These are phyloP conservation scores for Rhizophora mangle DNA, from an alignment of 345 rosid genomes.

Conservation along the genomic window DNA sequence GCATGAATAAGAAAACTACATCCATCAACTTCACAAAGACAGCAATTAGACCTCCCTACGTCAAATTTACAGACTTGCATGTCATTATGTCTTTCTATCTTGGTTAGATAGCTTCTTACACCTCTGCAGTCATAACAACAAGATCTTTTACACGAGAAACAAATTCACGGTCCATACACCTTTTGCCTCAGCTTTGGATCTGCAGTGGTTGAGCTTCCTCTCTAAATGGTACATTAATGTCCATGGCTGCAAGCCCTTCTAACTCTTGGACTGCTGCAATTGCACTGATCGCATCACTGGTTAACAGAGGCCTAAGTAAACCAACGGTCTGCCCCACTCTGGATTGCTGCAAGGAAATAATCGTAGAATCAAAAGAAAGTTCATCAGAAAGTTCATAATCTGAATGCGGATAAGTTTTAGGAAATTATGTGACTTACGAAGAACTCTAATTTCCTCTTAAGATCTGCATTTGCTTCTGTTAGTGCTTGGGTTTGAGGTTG, in stretches of 20 bases:
- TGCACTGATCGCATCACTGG: constrained; percentile 28
- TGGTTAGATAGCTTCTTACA: constrained; percentile 24
- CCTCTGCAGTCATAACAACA: constrained; percentile 6
- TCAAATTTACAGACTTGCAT: constrained; percentile 15
- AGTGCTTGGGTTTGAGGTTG: constrained; percentile 23
- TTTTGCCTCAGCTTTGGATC: background rate
- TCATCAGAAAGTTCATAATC: background rate
- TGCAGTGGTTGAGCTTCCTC: constrained; percentile 21
- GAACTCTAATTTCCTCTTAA: constrained; percentile 52
- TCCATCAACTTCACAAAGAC: constrained; percentile 18
- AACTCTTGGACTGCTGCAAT: constrained; percentile 55
- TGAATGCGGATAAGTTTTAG: background rate
- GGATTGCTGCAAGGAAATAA: constrained; percentile 48
- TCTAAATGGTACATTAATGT: constrained; percentile 29
- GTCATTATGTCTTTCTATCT: constrained; percentile 8
- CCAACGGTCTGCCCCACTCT: constrained; percentile 46
- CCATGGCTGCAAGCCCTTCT: constrained; percentile 56
- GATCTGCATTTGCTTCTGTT: constrained; percentile 37
- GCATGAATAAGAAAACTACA: constrained; percentile 20
- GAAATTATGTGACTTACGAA: constrained; percentile 45
- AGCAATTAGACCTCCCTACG: constrained; percentile 23
- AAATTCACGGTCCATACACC: background rate
- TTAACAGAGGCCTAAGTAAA: constrained; percentile 45
- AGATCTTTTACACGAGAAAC: background rate
- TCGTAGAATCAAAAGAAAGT: background rate